Percentiles rank a stretch among this genome's conserved stretches.
Conservation (phyloP, 73 alveolate genomes). For the Paramecium pentaurelia region DNA sequence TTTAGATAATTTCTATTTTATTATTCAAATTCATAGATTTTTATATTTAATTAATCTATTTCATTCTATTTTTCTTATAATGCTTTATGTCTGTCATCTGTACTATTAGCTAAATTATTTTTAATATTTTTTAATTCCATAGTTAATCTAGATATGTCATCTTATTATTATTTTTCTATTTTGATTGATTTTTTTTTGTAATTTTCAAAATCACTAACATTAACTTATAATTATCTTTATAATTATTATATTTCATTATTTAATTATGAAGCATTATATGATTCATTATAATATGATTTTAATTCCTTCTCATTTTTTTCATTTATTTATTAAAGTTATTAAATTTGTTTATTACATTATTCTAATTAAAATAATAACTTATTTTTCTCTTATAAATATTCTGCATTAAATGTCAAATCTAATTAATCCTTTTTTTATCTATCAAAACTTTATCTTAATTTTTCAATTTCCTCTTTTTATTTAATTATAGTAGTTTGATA, state of each 20-base stretch:
- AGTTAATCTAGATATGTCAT: neutral
- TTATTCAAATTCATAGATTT: neutral
- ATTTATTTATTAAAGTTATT: neutral
- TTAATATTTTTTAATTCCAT: neutral
- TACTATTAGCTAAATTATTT: neutral
- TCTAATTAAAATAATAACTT: neutral
- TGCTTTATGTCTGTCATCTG: neutral
- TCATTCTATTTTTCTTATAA: neutral
- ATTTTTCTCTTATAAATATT: neutral
- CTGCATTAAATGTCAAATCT: neutral
- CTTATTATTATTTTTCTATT: neutral
- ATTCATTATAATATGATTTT: neutral
- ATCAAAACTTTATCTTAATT: neutral
- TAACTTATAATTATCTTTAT: neutral
- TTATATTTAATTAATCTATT: neutral
- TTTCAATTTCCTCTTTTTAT: neutral
- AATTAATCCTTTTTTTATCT: neutral
- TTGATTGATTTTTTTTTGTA: neutral
- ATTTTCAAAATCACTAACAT: neutral
- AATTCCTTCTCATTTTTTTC: neutral
- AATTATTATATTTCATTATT: neutral
- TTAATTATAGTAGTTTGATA: neutral
- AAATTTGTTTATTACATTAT: neutral
- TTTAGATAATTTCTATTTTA: neutral
- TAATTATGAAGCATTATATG: neutral